Conservation (phyloP, 2,329 filamentous ascomycete genomes). For the Sporothrix pallida region DNA sequence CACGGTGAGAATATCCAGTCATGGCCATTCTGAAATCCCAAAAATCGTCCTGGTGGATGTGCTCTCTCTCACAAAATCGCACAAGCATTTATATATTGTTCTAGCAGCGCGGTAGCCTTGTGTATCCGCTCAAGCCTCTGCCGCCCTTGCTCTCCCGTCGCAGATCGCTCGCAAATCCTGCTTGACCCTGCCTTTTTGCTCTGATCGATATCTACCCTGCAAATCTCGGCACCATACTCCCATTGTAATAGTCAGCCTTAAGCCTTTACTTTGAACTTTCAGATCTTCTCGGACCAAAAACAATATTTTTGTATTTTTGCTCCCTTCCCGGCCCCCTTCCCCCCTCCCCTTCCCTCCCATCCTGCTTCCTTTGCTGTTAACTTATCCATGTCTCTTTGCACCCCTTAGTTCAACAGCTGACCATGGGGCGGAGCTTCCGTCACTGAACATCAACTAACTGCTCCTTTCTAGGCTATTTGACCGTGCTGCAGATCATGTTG, state of each 20-base stretch:
- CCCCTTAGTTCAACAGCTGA: background rate
- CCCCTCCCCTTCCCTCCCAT: background rate
- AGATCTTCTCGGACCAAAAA: slow-evolving; percentile 28
- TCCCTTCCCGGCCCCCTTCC: slow-evolving; percentile 50
- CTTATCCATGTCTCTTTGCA: slow-evolving; percentile 37
- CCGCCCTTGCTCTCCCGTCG: slow-evolving; percentile 11
- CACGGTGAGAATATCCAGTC: slow-evolving; percentile 73
- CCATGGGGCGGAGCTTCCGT: slow-evolving; percentile 40
- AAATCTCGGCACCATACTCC: background rate
- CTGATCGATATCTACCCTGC: slow-evolving; percentile 27
- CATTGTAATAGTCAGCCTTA: background rate
- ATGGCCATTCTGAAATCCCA: slow-evolving; percentile 51
- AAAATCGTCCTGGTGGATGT: slow-evolving; percentile 56
- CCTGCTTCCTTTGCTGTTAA: background rate
- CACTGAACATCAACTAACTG: background rate
- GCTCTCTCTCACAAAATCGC: slow-evolving; percentile 64
- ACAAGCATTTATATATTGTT: slow-evolving; percentile 30
- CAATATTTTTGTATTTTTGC: slow-evolving; percentile 64
- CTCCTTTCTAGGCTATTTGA: slow-evolving; percentile 79
- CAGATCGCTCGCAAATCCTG: slow-evolving; percentile 26
- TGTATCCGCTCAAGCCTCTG: background rate
- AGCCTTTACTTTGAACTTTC: slow-evolving; percentile 15
- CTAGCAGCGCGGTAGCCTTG: slow-evolving; percentile 17
- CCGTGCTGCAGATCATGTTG: slow-evolving; percentile 81
- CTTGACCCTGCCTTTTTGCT: slow-evolving; percentile 28